phyloP scores from a whole-genome alignment of 1,284 basidiomycete genomes.

The Fomitopsis schrenkii region DNA sequence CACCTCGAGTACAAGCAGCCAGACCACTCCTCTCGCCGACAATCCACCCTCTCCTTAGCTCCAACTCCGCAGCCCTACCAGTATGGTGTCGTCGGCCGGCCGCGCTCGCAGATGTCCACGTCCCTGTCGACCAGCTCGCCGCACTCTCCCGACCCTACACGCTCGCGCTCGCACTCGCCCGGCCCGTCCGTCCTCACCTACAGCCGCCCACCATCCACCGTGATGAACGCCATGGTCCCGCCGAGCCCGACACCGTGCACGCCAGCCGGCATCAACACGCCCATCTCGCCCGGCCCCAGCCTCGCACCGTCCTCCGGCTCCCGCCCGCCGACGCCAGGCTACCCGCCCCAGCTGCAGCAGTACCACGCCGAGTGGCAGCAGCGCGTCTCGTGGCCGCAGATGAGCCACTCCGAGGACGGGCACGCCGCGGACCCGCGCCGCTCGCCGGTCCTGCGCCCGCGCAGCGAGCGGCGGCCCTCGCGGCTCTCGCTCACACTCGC shows the following conservation, averaged over 20 bases:
- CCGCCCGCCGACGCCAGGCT: conserved; percentile 13
- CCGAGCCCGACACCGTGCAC: conserved; percentile 1
- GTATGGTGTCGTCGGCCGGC: conserved; percentile 25
- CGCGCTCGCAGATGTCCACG: conserved; percentile 10
- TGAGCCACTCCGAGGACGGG: conserved; percentile 8
- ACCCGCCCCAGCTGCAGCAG: conserved; percentile 4
- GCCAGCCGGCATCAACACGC: conserved; percentile 2
- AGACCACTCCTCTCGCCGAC: conserved; percentile 1
- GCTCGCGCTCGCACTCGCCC: conserved; percentile 10
- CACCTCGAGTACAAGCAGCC: conserved; percentile 10
- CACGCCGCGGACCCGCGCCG: conserved; percentile 4
- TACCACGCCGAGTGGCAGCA: conserved; percentile 4
- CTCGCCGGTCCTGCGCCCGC: conserved; percentile 5
- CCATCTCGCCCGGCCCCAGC: conserved; percentile 8
- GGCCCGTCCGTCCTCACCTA: conserved; percentile 4
- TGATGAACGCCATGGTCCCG: background rate
- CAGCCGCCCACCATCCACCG: conserved; percentile 5
- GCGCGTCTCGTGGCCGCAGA: conserved; percentile 15
- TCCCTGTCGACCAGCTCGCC: conserved; percentile 3
- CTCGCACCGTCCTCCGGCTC: conserved; percentile 13
- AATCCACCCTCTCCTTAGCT: conserved; percentile 3
- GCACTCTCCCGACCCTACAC: conserved; percentile 10
- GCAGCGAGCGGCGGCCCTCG: conserved; percentile 15
- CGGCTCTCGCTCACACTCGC: conserved; percentile 24
- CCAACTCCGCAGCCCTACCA: conserved; percentile 24